These are phyloP conservation scores for Kalanchoe fedtschenkoi DNA, from an alignment of 164 flowering plant species.

Conservation along the genomic window DNA sequence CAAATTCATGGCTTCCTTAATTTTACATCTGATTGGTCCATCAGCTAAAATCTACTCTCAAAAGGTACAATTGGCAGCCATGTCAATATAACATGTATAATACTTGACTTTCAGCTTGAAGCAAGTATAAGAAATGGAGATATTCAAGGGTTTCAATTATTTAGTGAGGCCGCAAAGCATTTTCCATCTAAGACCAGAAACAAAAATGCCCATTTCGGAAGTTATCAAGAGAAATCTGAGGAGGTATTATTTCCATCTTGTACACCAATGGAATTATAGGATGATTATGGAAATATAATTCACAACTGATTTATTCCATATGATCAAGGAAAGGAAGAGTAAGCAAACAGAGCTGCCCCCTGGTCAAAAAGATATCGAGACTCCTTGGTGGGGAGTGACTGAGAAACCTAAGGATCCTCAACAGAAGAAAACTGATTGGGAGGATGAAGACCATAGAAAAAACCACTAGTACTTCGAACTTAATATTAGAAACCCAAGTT, in stretches of 20 bases:
- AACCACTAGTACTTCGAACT: not conserved
- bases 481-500: not conserved
- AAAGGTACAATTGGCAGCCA: not conserved
- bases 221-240: conserved; percentile 10
- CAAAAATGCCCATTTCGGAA: conserved; percentile 21
- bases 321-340: not conserved
- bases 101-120: conserved; percentile 57
- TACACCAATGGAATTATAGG: not conserved
- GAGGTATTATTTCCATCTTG: conserved; percentile 22
- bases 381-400: conserved; percentile 4
- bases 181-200: conserved; percentile 20
- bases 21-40: not conserved
- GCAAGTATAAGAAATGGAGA: conserved; percentile 78
- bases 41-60: not conserved
- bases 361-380: not conserved
- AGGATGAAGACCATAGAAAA: not conserved
- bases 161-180: conserved; percentile 26
- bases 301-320: not conserved
- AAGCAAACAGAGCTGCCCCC: not conserved
- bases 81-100: not conserved
- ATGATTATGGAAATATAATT: not conserved
- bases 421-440: not conserved
- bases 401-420: conserved; percentile 4
- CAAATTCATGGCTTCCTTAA: not conserved
- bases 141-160: conserved; percentile 47